A percentile compares a stretch with the other conserved stretches of the same genome.
Conservation (phyloP, 1,284 basidiomycete species). For the Rhodotorula sp. region DNA sequence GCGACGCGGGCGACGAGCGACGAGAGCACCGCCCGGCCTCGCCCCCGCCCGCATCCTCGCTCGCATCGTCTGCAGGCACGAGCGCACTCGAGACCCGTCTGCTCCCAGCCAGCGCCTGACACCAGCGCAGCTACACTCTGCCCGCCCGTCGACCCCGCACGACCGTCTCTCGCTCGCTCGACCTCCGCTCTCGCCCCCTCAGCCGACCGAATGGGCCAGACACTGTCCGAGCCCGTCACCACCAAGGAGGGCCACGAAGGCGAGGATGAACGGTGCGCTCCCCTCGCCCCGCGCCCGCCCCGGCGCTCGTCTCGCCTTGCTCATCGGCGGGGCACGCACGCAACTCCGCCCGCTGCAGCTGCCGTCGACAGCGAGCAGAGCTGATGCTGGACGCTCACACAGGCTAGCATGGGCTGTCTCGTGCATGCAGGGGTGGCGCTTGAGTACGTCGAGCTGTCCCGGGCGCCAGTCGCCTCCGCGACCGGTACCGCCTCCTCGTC, state of each 20-base stretch:
- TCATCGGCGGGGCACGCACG: neutral
- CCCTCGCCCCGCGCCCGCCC: neutral
- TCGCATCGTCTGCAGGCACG: no score
- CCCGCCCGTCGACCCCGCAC: no score
- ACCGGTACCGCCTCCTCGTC: conserved; percentile 55
- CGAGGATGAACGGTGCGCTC: conserved; percentile 62
- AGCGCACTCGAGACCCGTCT: no score
- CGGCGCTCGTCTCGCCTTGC: neutral
- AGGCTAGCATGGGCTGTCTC: conserved; percentile 75
- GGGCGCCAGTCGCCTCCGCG: no score
- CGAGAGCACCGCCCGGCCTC: no score
- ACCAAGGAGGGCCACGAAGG: conserved; percentile 81
- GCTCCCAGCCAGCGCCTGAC: no score
- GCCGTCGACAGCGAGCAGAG: neutral
- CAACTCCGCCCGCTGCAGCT: neutral
- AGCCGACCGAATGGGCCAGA: conserved; percentile 49
- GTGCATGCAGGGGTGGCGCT: conserved; percentile 99
- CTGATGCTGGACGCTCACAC: neutral
- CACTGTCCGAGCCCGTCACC: conserved; percentile 64
- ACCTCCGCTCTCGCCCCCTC: no score
- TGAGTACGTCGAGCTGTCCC: conserved; percentile 61
- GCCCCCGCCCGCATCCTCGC: no score
- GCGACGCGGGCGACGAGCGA: no score
- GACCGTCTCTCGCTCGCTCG: no score
- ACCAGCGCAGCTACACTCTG: no score